Conservation (phyloP, 1,284 basidiomycete species). For the Ustilago trichophora region DNA sequence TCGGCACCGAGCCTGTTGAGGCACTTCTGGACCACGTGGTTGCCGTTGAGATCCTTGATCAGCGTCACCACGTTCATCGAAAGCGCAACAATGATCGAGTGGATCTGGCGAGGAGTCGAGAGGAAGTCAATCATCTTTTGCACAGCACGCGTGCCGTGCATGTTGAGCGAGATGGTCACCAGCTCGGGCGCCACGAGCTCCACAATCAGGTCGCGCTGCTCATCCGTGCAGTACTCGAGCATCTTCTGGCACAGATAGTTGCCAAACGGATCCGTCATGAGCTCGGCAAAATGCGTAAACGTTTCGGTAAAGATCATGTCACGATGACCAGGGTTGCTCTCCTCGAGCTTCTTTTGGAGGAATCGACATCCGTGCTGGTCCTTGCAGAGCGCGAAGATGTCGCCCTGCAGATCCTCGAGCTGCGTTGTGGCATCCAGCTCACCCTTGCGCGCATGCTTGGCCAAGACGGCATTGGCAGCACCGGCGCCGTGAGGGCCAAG, state of each 20-base stretch:
- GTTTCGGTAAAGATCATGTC: constrained; percentile 99
- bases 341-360: constrained; percentile 98
- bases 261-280: constrained; percentile 99
- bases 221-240: constrained; percentile 95
- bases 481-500: constrained; percentile 14
- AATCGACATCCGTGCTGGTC: constrained; percentile 99
- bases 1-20: constrained; percentile 96
- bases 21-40: constrained; percentile 99
- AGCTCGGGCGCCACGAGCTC: constrained; percentile 96
- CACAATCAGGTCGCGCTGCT: constrained; percentile 95
- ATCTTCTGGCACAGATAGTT: constrained; percentile 99
- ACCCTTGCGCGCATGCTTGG: constrained; percentile 73
- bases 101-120: constrained; percentile 76
- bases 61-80: constrained; percentile 97
- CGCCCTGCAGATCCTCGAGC: constrained; percentile 90
- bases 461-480: constrained; percentile 22
- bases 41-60: constrained; percentile 99
- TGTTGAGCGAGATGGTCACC: constrained; percentile 97
- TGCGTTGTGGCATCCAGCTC: constrained; percentile 85
- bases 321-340: constrained; percentile 78
- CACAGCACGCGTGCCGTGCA: constrained; percentile 99
- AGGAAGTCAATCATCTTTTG: constrained; percentile 99
- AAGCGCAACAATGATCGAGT: constrained; percentile 94
- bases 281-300: constrained; percentile 94
- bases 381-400: constrained; percentile 92